Evolutionary conservation across 78 protist genomes (phyloP), one percentile per base, ranked within the genome.

Genomic region (Chrysochromulina tobinii): DNA sequence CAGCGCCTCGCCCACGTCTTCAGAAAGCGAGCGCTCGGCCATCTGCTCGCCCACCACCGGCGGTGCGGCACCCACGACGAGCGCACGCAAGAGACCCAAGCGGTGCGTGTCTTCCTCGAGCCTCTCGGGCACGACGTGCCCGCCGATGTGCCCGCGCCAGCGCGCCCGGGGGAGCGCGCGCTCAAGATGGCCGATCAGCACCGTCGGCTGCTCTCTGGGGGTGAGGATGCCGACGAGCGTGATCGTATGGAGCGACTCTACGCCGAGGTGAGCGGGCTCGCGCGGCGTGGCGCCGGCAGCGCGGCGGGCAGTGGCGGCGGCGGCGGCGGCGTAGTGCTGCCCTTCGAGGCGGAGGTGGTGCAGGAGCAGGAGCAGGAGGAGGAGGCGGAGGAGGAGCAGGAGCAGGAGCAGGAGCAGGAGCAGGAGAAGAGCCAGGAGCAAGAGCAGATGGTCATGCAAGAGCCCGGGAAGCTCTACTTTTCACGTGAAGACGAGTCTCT

Each of bases 371-470:
- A 89, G 77, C 92, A 81, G 27, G 87, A 89, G 92, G 64, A 79
- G 48, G 81, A 67, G 91, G 85, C 68, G 67, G 91, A 88, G 91
- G 75, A 89, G 87, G 92, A 88, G 92, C 92, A 90, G 67, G 93
- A 90, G 81, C 93, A 90, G 72, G 93, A 90, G 89, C 90, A 61
- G 75, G 92, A 91, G 87, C 84, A 87, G 12, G 94, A 90, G 54
- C 91, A 93, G 23, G 93, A 90, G 93, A 59, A 89, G 90, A 95
- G 90, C 61, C 85, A 86, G 58, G 93, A 93, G 89, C 92, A 90
- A n/a, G 94, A 95, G 93, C 67, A 68, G 61, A 89, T 81, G 90
- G 89, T 17, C 61, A 69, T 79, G 57, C 68, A 92, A 57, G 90
- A 92, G 61, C 92, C 84, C 38, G 92, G 87, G 72, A 66, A 84